Evolutionary conservation across 2,329 filamentous ascomycete species (phyloP), one percentile per base, ranked within the genome.

Genomic region (Coniella vitis): DNA sequence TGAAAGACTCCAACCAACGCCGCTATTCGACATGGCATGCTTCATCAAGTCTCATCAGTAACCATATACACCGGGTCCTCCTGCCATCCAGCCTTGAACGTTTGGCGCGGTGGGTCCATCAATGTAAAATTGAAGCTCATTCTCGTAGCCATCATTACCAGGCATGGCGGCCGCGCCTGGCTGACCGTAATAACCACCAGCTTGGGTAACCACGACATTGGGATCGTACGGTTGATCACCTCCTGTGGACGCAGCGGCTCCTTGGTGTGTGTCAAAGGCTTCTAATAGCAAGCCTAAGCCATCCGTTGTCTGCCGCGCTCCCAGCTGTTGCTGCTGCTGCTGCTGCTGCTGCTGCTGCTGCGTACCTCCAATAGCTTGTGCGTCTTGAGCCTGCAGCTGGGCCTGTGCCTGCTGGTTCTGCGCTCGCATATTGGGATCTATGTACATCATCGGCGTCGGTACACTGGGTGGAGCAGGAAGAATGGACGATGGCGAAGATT

Each of bases 201-300:
- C 38, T 36, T 48, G 53, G 16, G 8, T 51, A n/a, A 44, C 51
- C 29, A 46, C 48, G 7, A 43, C 40, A 29, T 32, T 51, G 10
- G 51, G 44, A 10, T 53, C 51, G 45, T 53, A 53, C 7, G 44
- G 22, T 22, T 55, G 50, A 16, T 32, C 21, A 38, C 44, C 35
- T 42, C 50, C 41, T 20, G 52, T 43, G 17, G 45, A 41, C 19
- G 47, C 48, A 12, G 38, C 36, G 5, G 59, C 60, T n/a, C 59
- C 45, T 32, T 64, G 63, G 45, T 68, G 62, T 10, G 69, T 57
- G 41, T 61, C 59, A 19, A 61, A 73, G 2, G 66, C 64, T 42
- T 69, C 65, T 31, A 73, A 65, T 7, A 72, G 61, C 58, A 74
- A 65, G 19, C 65, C 63, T 21, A 73, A 61, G 1, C 66, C 65